phyloP scores from a whole-genome alignment of 495 filamentous ascomycete species.

The Penicillium coprophilum region DNA sequence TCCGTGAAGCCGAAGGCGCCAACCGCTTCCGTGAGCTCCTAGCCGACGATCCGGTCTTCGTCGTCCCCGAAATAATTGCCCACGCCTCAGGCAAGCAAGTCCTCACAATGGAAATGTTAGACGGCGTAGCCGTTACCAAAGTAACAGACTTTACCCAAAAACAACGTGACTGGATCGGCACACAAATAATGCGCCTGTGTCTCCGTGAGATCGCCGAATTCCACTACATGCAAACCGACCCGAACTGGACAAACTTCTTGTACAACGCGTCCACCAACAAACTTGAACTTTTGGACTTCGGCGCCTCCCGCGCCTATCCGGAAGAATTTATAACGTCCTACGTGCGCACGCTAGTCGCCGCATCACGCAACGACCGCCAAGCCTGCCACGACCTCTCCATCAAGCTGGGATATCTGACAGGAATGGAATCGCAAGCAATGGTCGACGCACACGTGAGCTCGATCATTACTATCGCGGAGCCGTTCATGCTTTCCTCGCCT shows the following conservation, averaged over 20 bases:
- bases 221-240: slow-evolving; percentile 97
- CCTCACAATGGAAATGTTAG: slow-evolving; percentile 88
- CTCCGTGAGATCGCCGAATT: slow-evolving; percentile 92
- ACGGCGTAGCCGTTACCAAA: slow-evolving; percentile 86
- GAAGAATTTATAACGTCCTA: slow-evolving; percentile 75
- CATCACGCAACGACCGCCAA: slow-evolving; percentile 63
- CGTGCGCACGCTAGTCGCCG: slow-evolving; percentile 72
- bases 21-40: slow-evolving; percentile 73
- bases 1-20: slow-evolving; percentile 78
- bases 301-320: slow-evolving; percentile 85
- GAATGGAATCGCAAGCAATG: slow-evolving; percentile 80
- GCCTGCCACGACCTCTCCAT: slow-evolving; percentile 68
- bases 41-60: slow-evolving; percentile 69
- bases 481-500: slow-evolving; percentile 72
- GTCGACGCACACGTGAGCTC: slow-evolving; percentile 79
- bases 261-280: slow-evolving; percentile 71
- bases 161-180: slow-evolving; percentile 86
- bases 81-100: slow-evolving; percentile 86
- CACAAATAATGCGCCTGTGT: slow-evolving; percentile 88
- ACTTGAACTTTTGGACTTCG: slow-evolving; percentile 94
- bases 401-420: slow-evolving; percentile 87
- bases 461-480: slow-evolving; percentile 86
- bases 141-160: slow-evolving; percentile 69
- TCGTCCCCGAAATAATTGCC: slow-evolving; percentile 72
- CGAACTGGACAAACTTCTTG: slow-evolving; percentile 99